A percentile compares a stretch with the other conserved stretches of the same genome.
Conservation (phyloP, 495 filamentous ascomycete species). For the Trichoderma virens region DNA sequence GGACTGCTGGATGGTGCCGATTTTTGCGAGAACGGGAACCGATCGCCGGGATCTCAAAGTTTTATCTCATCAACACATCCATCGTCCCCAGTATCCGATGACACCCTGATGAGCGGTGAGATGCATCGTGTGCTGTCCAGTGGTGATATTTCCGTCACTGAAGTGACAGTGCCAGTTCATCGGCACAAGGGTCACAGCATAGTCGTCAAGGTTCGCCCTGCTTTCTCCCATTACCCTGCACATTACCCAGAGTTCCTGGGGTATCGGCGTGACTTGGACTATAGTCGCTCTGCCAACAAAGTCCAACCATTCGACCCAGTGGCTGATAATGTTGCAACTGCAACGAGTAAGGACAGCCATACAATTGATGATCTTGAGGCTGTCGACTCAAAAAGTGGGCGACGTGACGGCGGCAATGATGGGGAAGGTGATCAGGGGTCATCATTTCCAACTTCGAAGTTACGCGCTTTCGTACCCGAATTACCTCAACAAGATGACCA, state of each 20-base stretch:
- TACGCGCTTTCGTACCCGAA: neutral
- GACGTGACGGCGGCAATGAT: neutral
- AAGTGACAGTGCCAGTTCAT: conserved; percentile 24
- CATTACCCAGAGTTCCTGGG: neutral
- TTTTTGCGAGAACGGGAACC: neutral
- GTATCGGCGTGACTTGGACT: neutral
- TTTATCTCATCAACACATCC: neutral
- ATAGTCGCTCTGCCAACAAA: conserved; percentile 1
- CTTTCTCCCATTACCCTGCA: conserved; percentile 4
- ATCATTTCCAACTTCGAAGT: neutral
- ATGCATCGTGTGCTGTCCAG: conserved; percentile 20
- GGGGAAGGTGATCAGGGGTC: neutral
- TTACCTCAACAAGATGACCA: neutral
- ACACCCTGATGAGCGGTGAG: neutral
- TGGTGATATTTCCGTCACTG: conserved; percentile 21
- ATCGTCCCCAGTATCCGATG: neutral
- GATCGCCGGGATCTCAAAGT: neutral
- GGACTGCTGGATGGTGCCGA: neutral
- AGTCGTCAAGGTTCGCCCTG: conserved; percentile 27
- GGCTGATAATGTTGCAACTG: neutral
- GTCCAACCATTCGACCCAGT: neutral
- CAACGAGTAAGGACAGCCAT: neutral
- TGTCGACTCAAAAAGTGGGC: no score
- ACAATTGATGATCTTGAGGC: no score
- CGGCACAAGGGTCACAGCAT: conserved; percentile 22